Evolutionary conservation across 306 rosid species (phyloP), one percentile per base, ranked within the genome.

Genomic region (Citrullus mucosospermus): DNA sequence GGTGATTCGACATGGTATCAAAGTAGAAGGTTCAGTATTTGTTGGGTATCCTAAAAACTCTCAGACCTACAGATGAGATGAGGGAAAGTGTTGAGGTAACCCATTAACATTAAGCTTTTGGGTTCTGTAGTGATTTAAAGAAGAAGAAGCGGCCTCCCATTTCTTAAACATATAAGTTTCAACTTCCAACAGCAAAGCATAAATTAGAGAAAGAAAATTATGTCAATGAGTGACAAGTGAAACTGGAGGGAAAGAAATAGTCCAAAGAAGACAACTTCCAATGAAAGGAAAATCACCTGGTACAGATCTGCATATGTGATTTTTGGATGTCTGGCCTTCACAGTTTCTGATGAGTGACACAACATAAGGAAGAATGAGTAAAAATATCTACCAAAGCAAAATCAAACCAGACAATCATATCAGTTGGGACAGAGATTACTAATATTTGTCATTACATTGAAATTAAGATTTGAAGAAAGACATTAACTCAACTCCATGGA

Each of bases 221-320:
- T 39, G 12, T 17, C 51, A 12, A 69, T 69, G 75, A 51, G 9
- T 20, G 36, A 11, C 12, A 41, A 15, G 44, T 9, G 12, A 55
- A 41, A 1, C 43, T 25, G 1, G 48, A 12, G 38, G 15, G 72
- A 18, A 10, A 66, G 25, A 66, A 66, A 38, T 9, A 67, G 74
- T 39, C 32, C 53, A 67, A 41, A 67, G 6, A 10, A 30, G 44
- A 43, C 46, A 46, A 13, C 11, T 41, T 18, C 51, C 28, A 55
- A 9, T 30, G 0, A 8, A 76, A 34, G 15, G 34, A 44, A 44
- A 20, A 9, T 76, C 57, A 93, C 98, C 96, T 93, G 97, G 81
- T 89, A 92, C 41, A 94, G 85, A 39, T 94, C 97, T 0, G 97
- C 98, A 79, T 91, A 89, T 73, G 96, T 79, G 80, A 90, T 56